These are phyloP conservation scores for Vishniacozyma victoriae DNA, from an alignment of 768 basidiomycete species.

Conservation along the genomic window DNA sequence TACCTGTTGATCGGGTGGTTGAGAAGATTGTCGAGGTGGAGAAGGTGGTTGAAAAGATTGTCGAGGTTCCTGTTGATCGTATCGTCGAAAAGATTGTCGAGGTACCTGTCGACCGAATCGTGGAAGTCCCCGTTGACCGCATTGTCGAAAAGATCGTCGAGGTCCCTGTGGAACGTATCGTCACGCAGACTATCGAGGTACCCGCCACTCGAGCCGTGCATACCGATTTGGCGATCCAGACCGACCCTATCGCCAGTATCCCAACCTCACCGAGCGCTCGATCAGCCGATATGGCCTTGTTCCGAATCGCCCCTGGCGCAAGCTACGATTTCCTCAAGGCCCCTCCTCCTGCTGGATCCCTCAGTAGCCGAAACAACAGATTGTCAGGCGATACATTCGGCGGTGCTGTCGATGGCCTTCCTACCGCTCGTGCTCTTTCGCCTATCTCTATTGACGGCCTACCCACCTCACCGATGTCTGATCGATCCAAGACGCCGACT, in stretches of 20 bases:
- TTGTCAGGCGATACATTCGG: constrained; percentile 18
- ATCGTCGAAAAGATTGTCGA: constrained; percentile 33
- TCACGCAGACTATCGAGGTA: constrained; percentile 25
- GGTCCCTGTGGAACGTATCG: constrained; percentile 20
- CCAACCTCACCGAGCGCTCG: constrained; percentile 12
- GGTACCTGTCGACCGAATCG: constrained; percentile 30
- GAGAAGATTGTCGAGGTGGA: constrained; percentile 37
- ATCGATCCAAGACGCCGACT: constrained; percentile 32
- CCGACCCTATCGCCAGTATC: constrained; percentile 16
- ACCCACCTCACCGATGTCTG: constrained; percentile 16
- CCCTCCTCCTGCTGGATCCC: constrained; percentile 25
- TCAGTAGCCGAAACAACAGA: constrained; percentile 12
- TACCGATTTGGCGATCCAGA: constrained; percentile 17
- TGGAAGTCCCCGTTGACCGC: constrained; percentile 21
- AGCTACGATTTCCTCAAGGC: constrained; percentile 47
- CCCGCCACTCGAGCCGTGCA: constrained; percentile 2
- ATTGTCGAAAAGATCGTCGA: constrained; percentile 38
- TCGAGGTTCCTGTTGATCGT: constrained; percentile 27
- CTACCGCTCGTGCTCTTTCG: constrained; percentile 4
- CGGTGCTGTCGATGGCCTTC: constrained; percentile 12
- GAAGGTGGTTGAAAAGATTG: constrained; percentile 26
- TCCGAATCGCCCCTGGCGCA: constrained; percentile 32
- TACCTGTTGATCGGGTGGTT: constrained; percentile 24
- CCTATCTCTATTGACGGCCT: constrained; percentile 24
- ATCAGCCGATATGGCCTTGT: constrained; percentile 31